Evolutionary conservation across 768 basidiomycete genomes (phyloP), one percentile per base, ranked within the genome.

Genomic region (Leccinellum rugosiceps): DNA sequence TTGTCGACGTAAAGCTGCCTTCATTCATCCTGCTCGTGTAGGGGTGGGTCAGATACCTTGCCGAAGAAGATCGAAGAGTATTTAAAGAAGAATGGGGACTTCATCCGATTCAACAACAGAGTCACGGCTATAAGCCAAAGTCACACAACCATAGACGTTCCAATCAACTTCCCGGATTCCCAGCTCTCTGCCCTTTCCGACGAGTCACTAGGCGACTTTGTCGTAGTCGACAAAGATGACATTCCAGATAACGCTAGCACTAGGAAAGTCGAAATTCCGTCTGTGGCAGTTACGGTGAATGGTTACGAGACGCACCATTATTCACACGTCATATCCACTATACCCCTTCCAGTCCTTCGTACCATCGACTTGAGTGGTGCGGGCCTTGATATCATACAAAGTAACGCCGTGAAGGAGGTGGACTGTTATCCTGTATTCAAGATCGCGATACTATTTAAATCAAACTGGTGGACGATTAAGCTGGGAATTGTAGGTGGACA

Each of bases 391-490:
- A 4, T 43, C 44, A 55, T 32, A 53, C 59, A 61, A 25, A 61
- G 23, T 25, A 61, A 51, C 10, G 58, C 59, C 6, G 49, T 61
- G 35, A 17, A 35, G 6, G 35, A 35, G 30, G 48, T 17, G 3
- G 9, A 4, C 17, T 48, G 30, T 6, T n/a, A 19, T 52, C 28
- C 13, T 3, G 1, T 28, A 0, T 28, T 21, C 35, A 60, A 60
- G 58, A 43, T 60, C 9, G 59, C 49, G 25, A 50, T 60, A 15
- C 35, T 60, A 28, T 61, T 61, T 15, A 61, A 55, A 48, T 54
- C 59, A 14, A 59, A 60, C 10, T 61, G 58, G 59, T 61, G 59
- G 58, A 60, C 58, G 6, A 51, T 44, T 19, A 61, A 61, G 15
- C 15, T 61, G 15, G 53, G 58, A 0, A 60, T 61, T 3, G 30